Base-by-base conservation (phyloP, 805 yeast species). In the Candida hispaniensis region DNA sequence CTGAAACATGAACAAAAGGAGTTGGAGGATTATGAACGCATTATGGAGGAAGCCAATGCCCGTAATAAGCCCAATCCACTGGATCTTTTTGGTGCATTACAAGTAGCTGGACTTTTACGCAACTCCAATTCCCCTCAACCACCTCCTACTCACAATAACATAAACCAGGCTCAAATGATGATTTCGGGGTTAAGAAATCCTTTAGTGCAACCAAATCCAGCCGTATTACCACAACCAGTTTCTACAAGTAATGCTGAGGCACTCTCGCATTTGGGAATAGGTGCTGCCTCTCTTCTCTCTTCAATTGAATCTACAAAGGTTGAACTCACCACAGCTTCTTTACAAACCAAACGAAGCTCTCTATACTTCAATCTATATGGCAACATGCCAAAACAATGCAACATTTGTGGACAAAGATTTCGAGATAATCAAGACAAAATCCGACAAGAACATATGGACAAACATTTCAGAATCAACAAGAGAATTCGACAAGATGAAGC, bases 401-500 rank as follows among this genome's bases (percentile, higher is more conserved):
- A 80, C 10, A 74, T 76, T 12, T 91, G 98, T 60, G 93, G 96
- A 14, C 81, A 81, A 53, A 60, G 99, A 44, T 91, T 83, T 52
- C 56, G 56, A 5, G 57, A 59, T 30, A 32, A 32, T 23, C 36
- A 32, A 18, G 36, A 32, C 36, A 20, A 32, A 10, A 28, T 21
- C 1, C 69, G 69, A 40, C 70, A 75, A 34, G 64, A 71, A 11
- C 98, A 91, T 57, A 60, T 83, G 45, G 98, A 88, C 56, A 88
- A 96, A 96, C 97, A 88, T 61, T 85, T 83, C 62, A 70, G 97
- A 47, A 79, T 82, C 26, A 88, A 83, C 55, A 82, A 81, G 52
- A 75, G 79, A 48, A 62, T 80, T 30, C 70, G 72, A 27, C 69
- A 65, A 39, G 64, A 60, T 18, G 54, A 52, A 20, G 48, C 51